These are phyloP conservation scores for Leccinum subtestaceum DNA, from an alignment of 768 basidiomycete species.

Conservation along the genomic window DNA sequence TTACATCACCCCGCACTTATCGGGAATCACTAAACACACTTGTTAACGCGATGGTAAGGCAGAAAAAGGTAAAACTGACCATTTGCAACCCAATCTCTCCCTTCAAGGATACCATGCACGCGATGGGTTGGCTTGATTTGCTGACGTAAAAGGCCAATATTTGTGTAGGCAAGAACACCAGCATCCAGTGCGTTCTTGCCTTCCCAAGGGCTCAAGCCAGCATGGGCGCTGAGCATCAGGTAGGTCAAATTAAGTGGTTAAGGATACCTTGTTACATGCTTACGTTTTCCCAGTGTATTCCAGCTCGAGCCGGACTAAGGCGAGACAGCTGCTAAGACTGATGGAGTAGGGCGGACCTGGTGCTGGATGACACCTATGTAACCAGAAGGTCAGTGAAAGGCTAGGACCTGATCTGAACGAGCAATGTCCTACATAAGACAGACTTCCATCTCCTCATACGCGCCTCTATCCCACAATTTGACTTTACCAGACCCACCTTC, in stretches of 20 bases:
- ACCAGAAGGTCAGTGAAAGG: neutral
- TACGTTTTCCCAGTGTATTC: conserved; percentile 77
- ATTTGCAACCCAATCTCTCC: conserved; percentile 71
- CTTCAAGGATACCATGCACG: conserved; percentile 78
- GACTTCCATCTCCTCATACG: conserved; percentile 70
- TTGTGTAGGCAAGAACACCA: conserved; percentile 78
- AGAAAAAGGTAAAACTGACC: conserved; percentile 42
- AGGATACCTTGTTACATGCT: conserved; percentile 10
- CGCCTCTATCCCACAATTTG: conserved; percentile 60
- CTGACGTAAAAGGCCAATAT: conserved; percentile 76
- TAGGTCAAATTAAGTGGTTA: no score
- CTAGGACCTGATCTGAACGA: neutral
- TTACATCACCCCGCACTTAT: conserved; percentile 65
- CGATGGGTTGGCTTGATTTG: conserved; percentile 76
- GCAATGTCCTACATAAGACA: conserved; percentile 58
- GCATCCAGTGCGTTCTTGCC: conserved; percentile 83
- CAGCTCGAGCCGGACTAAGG: conserved; percentile 53
- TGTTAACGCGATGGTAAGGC: no score
- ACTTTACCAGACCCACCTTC: conserved; percentile 78
- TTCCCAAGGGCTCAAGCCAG: conserved; percentile 82
- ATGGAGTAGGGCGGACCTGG: conserved; percentile 67
- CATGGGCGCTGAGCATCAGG: conserved; percentile 56
- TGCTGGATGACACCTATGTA: conserved; percentile 71
- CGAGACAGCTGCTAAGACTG: conserved; percentile 62
- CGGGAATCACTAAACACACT: conserved; percentile 65